Evolutionary conservation across 2,329 filamentous ascomycete species (phyloP), one percentile per base, ranked within the genome.

Genomic region (Coniochaeta sp.): DNA sequence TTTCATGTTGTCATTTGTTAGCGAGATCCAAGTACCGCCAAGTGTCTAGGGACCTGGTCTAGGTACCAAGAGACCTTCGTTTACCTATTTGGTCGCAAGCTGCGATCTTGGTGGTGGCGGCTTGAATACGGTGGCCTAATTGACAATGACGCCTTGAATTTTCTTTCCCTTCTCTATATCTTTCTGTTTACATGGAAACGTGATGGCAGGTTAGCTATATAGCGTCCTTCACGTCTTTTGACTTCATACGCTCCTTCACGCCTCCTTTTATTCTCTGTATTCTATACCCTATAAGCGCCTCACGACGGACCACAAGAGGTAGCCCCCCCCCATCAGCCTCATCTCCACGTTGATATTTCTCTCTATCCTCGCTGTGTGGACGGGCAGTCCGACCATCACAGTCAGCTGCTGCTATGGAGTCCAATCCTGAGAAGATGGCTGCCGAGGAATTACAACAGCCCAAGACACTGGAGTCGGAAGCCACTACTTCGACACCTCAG

Each of bases 401-500:
- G 22, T 14, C 42, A 26, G 10, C 22, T 12, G 22, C 26, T 16
- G 5, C 24, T 17, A 52, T 52, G 47, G 47, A 52, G 47, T 12
- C 26, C 47, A 52, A 52, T 28, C 47, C 47, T 17, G 47, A 52
- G 16, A 52, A 52, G 47, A 28, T 24, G 14, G 47, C 22, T 30
- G 47, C 24, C 22, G 47, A 52, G 12, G 47, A 30, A 28, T 22
- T 52, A 1, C 47, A 30, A 2, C 47, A 52, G n/a, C 5, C 47
- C 6, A 52, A 28, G 26, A 24, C 17, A 30, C 8, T n/a, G 12
- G 47, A 30, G 14, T 12, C 22, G n/a, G 2, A 8, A 17, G 4
- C 12, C 24, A 52, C 47, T n/a, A 4, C 47, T 5, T 52, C 47
- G 22, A 36, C 47, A 30, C 22, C 17, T 62, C 69, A 62, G 26